Percentiles rank a stretch among this genome's conserved stretches.
phyloP scores from a whole-genome alignment of 2,329 filamentous ascomycete genomes.

The Colletotrichum godetiae region DNA sequence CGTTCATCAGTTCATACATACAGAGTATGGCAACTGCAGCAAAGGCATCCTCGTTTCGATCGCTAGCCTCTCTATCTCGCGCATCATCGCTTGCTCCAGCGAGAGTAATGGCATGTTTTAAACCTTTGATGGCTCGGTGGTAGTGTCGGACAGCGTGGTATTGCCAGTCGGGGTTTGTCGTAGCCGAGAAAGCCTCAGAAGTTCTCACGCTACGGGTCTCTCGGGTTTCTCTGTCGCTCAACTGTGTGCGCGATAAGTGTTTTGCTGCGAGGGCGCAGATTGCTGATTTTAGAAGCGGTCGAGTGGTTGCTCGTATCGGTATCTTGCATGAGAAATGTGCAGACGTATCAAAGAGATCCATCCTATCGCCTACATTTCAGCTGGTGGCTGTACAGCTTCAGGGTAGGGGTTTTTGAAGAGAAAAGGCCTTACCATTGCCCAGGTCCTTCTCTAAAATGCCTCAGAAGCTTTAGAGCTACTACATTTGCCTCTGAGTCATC shows the following conservation, averaged over 20 bases:
- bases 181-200: background rate
- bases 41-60: conserved; percentile 57
- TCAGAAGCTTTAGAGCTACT: background rate
- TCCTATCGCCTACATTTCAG: conserved; percentile 41
- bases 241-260: conserved; percentile 70
- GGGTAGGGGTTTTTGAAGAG: background rate
- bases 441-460: conserved; percentile 24
- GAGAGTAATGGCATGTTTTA: conserved; percentile 47
- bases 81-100: background rate
- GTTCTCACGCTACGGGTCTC: conserved; percentile 58
- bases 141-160: conserved; percentile 11
- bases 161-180: background rate
- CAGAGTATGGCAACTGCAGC: conserved; percentile 75
- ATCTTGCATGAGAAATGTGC: conserved; percentile 71
- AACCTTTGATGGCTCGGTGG: conserved; percentile 42
- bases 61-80: conserved; percentile 45
- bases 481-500: background rate
- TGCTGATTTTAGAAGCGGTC: conserved; percentile 60
- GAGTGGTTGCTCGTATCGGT: conserved; percentile 64
- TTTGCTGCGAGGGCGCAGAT: conserved; percentile 71
- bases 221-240: conserved; percentile 46
- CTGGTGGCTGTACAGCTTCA: too few relatives aligned
- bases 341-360: conserved; percentile 65
- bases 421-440: conserved; percentile 2
- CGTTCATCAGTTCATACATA: conserved; percentile 76